Conservation (phyloP, 306 rosid genomes). For the Medicago ruthenica region DNA sequence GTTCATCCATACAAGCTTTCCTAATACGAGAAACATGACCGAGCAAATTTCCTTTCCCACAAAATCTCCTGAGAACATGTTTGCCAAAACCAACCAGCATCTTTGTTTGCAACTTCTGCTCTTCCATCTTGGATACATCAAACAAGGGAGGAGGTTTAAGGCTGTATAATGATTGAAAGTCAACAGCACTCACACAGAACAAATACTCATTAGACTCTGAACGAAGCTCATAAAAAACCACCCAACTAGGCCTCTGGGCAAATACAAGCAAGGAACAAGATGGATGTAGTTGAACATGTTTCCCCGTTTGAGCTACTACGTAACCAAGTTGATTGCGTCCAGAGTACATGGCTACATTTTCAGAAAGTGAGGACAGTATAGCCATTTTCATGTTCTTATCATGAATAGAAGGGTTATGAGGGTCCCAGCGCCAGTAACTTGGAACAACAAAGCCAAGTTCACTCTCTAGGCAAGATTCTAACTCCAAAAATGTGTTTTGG, state of each 20-base stretch:
- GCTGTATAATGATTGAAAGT: constrained; percentile 49
- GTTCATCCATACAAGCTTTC: not conserved
- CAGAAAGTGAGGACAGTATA: not conserved
- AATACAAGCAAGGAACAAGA: constrained; percentile 83
- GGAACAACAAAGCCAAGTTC: not conserved
- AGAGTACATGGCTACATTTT: not conserved
- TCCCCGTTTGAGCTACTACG: constrained; percentile 79
- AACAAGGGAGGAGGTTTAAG: not conserved
- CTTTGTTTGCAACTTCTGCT: not conserved
- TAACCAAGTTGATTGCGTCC: constrained; percentile 58
- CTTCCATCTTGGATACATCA: not conserved
- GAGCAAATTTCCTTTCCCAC: not conserved
- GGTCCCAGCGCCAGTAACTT: not conserved
- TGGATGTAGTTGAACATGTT: constrained; percentile 83
- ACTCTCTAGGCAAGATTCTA: not conserved
- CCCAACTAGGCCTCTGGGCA: constrained; percentile 85
- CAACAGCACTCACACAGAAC: constrained; percentile 76
- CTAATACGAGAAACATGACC: not conserved
- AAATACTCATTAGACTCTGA: constrained; percentile 71
- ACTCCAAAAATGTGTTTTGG: not conserved
- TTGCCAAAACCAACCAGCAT: not conserved
- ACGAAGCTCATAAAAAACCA: constrained; percentile 79
- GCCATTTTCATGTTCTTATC: not conserved
- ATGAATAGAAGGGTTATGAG: not conserved
- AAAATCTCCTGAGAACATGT: not conserved